phyloP scores from a whole-genome alignment of 352 stramenopile species.

The Phytophthora europaea region DNA sequence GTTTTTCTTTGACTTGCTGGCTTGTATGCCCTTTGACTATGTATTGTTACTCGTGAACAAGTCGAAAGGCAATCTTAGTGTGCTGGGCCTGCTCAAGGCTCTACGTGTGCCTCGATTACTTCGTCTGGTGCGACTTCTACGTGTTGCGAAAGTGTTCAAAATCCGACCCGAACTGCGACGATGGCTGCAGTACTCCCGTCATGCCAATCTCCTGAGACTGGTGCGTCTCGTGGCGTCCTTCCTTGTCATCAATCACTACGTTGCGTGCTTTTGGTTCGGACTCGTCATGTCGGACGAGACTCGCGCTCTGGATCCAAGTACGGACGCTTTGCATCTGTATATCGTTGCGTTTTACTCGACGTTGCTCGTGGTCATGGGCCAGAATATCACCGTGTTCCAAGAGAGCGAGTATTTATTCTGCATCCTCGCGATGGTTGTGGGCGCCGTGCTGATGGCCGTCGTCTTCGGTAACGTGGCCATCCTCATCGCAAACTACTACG shows the following conservation, averaged over 20 bases:
- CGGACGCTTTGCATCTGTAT: conserved; percentile 55
- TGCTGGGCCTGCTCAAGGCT: conserved; percentile 76
- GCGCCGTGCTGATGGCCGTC: conserved; percentile 84
- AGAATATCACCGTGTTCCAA: conserved; percentile 76
- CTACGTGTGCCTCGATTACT: conserved; percentile 75
- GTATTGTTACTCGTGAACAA: conserved; percentile 65
- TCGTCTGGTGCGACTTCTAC: conserved; percentile 72
- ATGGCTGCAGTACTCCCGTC: conserved; percentile 87
- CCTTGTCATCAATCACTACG: conserved; percentile 82
- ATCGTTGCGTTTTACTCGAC: conserved; percentile 74
- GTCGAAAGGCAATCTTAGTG: conserved; percentile 59
- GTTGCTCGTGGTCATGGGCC: conserved; percentile 82
- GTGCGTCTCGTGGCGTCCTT: conserved; percentile 75
- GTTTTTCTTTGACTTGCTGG: conserved; percentile 84
- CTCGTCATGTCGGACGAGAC: conserved; percentile 62
- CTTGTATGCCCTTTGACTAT: conserved; percentile 81
- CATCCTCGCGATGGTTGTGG: conserved; percentile 74
- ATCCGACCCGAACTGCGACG: conserved; percentile 75
- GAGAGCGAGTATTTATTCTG: conserved; percentile 84
- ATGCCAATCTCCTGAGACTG: conserved; percentile 79
- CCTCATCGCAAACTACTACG: conserved; percentile 89
- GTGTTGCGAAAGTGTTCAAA: conserved; percentile 79
- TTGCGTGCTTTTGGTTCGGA: conserved; percentile 84
- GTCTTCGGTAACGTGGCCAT: conserved; percentile 91
- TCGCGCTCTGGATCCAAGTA: conserved; percentile 47